A percentile compares a stretch with the other conserved stretches of the same genome.
Evolutionary conservation across 257 asterid genomes (phyloP).

Genomic region (Solanum bulbocastanum): DNA sequence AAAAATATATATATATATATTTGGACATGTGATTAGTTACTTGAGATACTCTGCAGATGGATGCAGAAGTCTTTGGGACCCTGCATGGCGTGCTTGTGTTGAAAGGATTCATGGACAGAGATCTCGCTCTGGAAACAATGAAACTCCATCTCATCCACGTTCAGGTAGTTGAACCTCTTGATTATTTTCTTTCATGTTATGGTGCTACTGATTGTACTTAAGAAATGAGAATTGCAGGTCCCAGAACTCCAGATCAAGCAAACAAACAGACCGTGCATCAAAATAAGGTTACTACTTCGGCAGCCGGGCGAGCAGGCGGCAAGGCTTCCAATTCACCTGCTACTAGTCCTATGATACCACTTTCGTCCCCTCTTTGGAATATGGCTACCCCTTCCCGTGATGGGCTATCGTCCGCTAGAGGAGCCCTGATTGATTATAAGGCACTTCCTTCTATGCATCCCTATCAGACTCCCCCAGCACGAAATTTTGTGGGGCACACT

Average conservation of each 20-base stretch:
- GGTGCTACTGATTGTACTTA: conserved; percentile 10
- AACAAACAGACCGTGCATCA: conserved; percentile 34
- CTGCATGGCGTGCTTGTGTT: conserved; percentile 76
- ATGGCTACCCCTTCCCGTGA: conserved; percentile 64
- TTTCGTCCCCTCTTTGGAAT: conserved; percentile 88
- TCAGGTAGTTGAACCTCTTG: conserved; percentile 40
- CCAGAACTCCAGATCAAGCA: conserved; percentile 48
- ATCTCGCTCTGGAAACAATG: conserved; percentile 33
- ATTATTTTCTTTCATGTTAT: background rate
- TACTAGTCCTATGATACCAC: conserved; percentile 57
- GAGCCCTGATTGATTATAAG: conserved; percentile 57
- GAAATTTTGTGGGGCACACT: conserved; percentile 40
- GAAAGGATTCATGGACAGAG: conserved; percentile 56
- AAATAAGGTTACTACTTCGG: conserved; percentile 37
- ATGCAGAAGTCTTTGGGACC: conserved; percentile 77
- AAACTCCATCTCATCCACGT: conserved; percentile 46
- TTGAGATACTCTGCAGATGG: conserved; percentile 41
- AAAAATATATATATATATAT: background rate
- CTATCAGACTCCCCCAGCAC: conserved; percentile 55
- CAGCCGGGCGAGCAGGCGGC: conserved; percentile 41
- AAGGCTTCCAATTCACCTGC: conserved; percentile 44
- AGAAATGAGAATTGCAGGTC: conserved; percentile 36
- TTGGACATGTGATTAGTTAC: background rate
- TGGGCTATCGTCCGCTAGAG: conserved; percentile 42
- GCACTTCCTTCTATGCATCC: conserved; percentile 67